Evolutionary conservation across 345 rosid genomes (phyloP), one percentile per base, ranked within the genome.

Genomic region (Populus nigra): DNA sequence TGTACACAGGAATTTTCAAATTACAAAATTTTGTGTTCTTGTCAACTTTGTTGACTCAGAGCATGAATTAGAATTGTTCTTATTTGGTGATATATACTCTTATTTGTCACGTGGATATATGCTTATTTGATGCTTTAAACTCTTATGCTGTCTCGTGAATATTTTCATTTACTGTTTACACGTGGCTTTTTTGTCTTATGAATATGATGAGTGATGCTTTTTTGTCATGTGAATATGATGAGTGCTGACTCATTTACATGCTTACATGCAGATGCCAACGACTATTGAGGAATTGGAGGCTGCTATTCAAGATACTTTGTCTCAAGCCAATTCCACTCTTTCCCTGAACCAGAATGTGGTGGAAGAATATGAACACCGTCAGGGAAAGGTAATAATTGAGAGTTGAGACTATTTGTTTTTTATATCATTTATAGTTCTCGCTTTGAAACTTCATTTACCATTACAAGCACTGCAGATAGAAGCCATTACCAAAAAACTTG

Each of bases 201-300:
- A 5, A 33, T 33, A 33, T 33, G 36, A 33, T 33, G 36, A 4
- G 36, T 33, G 36, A 33, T 33, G 36, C 36, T 33, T 33, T 33
- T 13, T 31, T 62, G 8, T 29, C 38, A 10, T 75, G 6, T 1
- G 15, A 74, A 38, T 17, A 66, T 41, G 59, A 27, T 45, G 35
- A 20, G 47, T 43, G 47, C 11, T 43, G 47, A 43, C 59, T 17
- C 17, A 69, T 49, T 23, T n/a, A 41, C 15, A 17, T 38, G 25
- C 53, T 70, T 49, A 9, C 31, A 5, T 70, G 45, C 63, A 82
- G 84, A 78, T 82, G 84, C 84, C 84, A n/a, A 67, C 79, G 12
- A 93, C 98, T 18, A 78, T 95, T 53, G 99, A 93, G 88, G 98
- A 95, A 79, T 73, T 95, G 84, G 91, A 92, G 81, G 99, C 98